Evolutionary conservation across 177 flowering plant species (phyloP).

Genomic region (Vitis hybrid): DNA sequence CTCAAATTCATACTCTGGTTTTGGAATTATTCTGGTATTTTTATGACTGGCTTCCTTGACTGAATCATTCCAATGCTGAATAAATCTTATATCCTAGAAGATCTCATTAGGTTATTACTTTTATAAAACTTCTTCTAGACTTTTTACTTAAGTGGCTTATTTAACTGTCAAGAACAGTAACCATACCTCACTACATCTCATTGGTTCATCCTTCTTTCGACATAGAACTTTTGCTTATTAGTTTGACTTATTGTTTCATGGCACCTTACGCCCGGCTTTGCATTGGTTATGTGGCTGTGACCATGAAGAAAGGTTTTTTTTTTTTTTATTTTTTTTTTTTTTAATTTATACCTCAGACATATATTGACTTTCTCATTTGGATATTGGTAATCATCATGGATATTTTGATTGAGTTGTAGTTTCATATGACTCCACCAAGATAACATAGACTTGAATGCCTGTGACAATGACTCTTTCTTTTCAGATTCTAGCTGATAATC

Average conservation of each 20-base stretch:
- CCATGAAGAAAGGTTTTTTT: neutral
- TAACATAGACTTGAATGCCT: slow-evolving; percentile 4
- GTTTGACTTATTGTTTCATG: neutral
- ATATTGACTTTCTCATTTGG: neutral
- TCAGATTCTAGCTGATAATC: slow-evolving; percentile 74
- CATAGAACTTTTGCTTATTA: neutral
- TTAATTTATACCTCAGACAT: neutral
- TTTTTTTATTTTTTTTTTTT: too few relatives aligned
- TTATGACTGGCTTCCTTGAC: neutral
- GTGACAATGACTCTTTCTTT: slow-evolving; percentile 11
- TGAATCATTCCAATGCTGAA: neutral
- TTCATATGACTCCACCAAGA: neutral
- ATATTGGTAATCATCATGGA: neutral
- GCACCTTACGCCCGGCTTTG: neutral
- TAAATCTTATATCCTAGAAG: neutral
- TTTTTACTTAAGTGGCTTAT: neutral
- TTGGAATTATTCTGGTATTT: neutral
- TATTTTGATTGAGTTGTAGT: neutral
- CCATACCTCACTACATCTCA: neutral
- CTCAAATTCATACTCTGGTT: neutral
- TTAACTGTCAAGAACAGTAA: neutral
- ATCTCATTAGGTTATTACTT: neutral
- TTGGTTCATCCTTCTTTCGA: neutral
- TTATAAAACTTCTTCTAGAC: neutral
- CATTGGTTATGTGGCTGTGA: neutral